Conservation (phyloP, 1,139 yeast species). For the Taiozyma sp. region DNA sequence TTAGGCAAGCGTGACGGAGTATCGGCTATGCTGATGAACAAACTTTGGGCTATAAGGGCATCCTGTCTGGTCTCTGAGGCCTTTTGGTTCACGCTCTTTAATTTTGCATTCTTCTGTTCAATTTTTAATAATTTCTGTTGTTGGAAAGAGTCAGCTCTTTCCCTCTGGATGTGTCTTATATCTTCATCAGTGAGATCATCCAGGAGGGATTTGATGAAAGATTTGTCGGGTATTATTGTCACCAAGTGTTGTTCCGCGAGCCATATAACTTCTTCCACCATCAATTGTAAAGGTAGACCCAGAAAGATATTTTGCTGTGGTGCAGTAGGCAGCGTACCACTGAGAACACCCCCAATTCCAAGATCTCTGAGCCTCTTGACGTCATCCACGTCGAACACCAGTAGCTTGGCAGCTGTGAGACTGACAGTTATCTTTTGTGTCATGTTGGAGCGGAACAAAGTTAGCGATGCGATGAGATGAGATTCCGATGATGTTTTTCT, state of each 20-base stretch:
- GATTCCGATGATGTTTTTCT: accelerated
- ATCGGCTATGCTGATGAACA: constrained; percentile 13
- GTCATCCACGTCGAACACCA: constrained; percentile 50
- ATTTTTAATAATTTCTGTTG: constrained; percentile 12
- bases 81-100: not conserved
- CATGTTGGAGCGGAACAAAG: not conserved
- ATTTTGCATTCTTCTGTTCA: constrained; percentile 4
- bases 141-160: constrained; percentile 11
- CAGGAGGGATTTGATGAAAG: constrained; percentile 15
- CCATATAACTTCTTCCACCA: constrained; percentile 72
- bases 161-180: constrained; percentile 10
- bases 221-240: constrained; percentile 28
- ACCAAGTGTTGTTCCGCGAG: constrained; percentile 44
- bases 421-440: constrained; percentile 28
- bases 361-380: constrained; percentile 49
- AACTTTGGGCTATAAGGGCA: constrained; percentile 8
- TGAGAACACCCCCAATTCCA: constrained; percentile 66
- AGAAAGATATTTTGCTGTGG: constrained; percentile 89
- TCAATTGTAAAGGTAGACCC: constrained; percentile 75
- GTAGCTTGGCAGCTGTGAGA: constrained; percentile 42
- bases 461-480: not conserved
- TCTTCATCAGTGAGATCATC: constrained; percentile 15
- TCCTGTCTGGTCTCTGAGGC: constrained; percentile 3
- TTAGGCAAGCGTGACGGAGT: constrained; percentile 15
- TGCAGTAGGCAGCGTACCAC: constrained; percentile 80